Evolutionary conservation across 1,284 basidiomycete species (phyloP), one percentile per base, ranked within the genome.

Genomic region (Volvariella volvacea): DNA sequence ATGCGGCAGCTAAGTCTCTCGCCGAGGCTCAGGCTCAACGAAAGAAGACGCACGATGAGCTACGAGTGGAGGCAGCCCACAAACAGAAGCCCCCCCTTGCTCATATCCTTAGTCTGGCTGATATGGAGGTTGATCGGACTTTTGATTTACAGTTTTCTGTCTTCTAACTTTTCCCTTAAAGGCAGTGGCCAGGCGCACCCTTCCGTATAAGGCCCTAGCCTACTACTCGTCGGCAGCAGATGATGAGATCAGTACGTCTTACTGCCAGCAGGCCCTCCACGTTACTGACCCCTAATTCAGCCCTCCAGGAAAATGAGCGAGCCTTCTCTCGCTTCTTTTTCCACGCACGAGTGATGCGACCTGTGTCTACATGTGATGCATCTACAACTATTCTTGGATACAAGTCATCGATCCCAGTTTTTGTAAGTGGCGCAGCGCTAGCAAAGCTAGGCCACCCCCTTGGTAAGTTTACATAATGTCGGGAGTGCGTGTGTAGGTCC

Each of bases 401-500:
- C 58, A 71, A 71, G 42, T 82, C 83, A n/a, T 71, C 78, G 1
- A 75, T 92, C 47, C 91, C 91, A 0, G 69, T 94, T 14, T 94
- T 92, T 63, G 88, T 92, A 40, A 83, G 81, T 38, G 90, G 87
- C 10, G 88, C 87, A 17, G 92, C 91, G 3, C 80, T 94, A 51
- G 92, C 91, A n/a, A 87, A 86, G 55, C 73, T 95, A 2, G 92
- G 92, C 1, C 92, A 96, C 58, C 92, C 92, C 1, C 66, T 80
- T 28, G 78, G 79, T 74, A 53, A 42, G 53, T 42, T 42, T 31
- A 19, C 21, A 39, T 38, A 31, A 16, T 33, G 12, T 7, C 22
- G 36, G 6, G 22, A 17, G 39, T 6, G 20, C 14, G 20, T n/a
- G 25, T 34, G 15, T 41, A 15, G 9, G 22, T 46, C 25, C 25